Conservation (phyloP, 75 land plant genomes). For the Sequoia sempervirens region DNA sequence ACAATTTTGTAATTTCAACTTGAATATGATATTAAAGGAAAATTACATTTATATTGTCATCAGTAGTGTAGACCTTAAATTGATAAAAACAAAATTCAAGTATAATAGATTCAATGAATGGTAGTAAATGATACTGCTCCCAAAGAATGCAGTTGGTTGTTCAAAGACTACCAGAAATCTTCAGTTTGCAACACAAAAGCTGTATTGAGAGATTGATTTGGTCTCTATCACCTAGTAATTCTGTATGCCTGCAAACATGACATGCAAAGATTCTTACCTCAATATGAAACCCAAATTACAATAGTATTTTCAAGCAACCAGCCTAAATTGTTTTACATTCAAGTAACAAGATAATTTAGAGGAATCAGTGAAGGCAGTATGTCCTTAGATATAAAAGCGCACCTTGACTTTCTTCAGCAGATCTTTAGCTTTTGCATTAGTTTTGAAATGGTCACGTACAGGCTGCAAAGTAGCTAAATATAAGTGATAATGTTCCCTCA, state of each 20-base stretch:
- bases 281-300: neutral
- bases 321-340: neutral
- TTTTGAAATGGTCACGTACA: slow-evolving; percentile 63
- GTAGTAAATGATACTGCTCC: neutral
- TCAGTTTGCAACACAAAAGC: neutral
- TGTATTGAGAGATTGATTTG: neutral
- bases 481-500: neutral
- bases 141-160: neutral
- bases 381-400: neutral
- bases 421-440: slow-evolving; percentile 40
- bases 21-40: no score
- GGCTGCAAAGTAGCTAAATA: slow-evolving; percentile 39
- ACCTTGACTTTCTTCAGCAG: slow-evolving; percentile 59
- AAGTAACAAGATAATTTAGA: neutral
- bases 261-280: neutral
- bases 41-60: no score
- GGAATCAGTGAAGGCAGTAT: neutral
- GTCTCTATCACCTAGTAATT: slow-evolving; percentile 19
- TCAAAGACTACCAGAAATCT: neutral
- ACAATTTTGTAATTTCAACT: no score
- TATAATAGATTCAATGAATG: no score
- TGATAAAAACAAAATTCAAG: neutral
- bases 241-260: slow-evolving; percentile 28
- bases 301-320: neutral
- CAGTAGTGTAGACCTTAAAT: no score